Conservation (phyloP, 164 flowering plant genomes). For the Vitis vinifera region ASM3070453v1 NC_081809.1:2883501-2884000, state of each 20-base stretch:
- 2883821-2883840: constrained; percentile 84
- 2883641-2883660: constrained; percentile 39
- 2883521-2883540: too few species aligned
- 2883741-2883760: neutral
- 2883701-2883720: constrained; percentile 18
- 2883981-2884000: constrained; percentile 37
- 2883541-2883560: too few species aligned
- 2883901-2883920: too few species aligned
- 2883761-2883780: neutral
- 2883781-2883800: constrained; percentile 76
- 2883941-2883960: constrained; percentile 6
- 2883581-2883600: too few species aligned
- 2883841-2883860: constrained; percentile 86
- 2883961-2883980: constrained; percentile 83
- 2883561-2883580: too few species aligned
- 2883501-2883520: too few species aligned
- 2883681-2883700: constrained; percentile 80
- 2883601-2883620: too few species aligned
- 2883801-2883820: constrained; percentile 85
- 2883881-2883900: too few species aligned
- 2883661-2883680: constrained; percentile 53
- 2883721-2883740: too few species aligned
- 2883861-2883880: constrained; percentile 20
- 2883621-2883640: neutral
- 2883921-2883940: too few species aligned